These are phyloP conservation scores for Termitomyces sp. DNA, from an alignment of 768 basidiomycete genomes.

Conservation along the genomic window DNA sequence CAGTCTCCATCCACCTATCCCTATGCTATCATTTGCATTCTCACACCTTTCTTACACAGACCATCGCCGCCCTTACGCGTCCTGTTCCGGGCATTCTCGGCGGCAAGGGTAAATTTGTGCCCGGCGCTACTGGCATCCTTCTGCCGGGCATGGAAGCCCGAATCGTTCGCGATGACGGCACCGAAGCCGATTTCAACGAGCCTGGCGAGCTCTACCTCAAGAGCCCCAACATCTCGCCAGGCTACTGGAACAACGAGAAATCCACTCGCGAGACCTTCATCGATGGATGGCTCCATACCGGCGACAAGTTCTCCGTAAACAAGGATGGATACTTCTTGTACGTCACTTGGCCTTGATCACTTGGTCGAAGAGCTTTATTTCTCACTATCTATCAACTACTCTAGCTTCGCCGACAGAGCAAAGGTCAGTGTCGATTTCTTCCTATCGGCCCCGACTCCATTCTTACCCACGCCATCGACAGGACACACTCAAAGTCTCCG, in stretches of 20 bases:
- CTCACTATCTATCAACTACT: too few species aligned
- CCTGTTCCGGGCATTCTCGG: slow-evolving; percentile 40
- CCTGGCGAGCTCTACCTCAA: slow-evolving; percentile 58
- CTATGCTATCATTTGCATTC: too few species aligned
- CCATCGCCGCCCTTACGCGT: slow-evolving; percentile 42
- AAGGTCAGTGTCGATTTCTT: slow-evolving; percentile 59
- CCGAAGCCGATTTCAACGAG: slow-evolving; percentile 46
- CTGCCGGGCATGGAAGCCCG: slow-evolving; percentile 53
- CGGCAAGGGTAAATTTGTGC: slow-evolving; percentile 32
- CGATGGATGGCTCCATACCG: slow-evolving; percentile 71
- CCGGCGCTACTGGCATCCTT: slow-evolving; percentile 52
- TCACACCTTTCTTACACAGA: slow-evolving; percentile 33
- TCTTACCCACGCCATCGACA: slow-evolving; percentile 18
- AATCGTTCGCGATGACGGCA: slow-evolving; percentile 48
- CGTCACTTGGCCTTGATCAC: slow-evolving; percentile 17
- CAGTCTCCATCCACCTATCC: too few species aligned
- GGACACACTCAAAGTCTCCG: slow-evolving; percentile 80
- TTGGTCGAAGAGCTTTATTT: neutral
- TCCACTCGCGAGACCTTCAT: slow-evolving; percentile 64
- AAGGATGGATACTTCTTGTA: slow-evolving; percentile 63
- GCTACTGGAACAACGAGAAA: slow-evolving; percentile 70
- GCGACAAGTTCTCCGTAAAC: slow-evolving; percentile 63
- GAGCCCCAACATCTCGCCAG: slow-evolving; percentile 50
- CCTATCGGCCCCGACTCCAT: neutral
- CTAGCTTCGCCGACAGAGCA: slow-evolving; percentile 74